These are phyloP conservation scores for Stephanodiscus minutulus DNA, from an alignment of 108 stramenopile species.

Conservation along the genomic window DNA sequence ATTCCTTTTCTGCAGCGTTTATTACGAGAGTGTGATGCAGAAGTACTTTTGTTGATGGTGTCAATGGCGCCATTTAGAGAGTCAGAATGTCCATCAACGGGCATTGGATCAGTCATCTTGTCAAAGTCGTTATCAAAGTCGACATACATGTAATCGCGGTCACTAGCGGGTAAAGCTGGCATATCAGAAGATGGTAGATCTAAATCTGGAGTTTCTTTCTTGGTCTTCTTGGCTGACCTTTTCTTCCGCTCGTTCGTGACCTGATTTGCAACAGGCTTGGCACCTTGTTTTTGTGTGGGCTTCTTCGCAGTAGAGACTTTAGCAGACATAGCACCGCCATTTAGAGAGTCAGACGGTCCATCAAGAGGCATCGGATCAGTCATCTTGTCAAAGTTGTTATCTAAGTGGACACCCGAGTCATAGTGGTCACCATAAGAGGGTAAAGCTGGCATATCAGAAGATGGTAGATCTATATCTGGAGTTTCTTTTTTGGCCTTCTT, in stretches of 20 bases:
- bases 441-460: conserved; percentile 2
- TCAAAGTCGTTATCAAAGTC: conserved; percentile 13
- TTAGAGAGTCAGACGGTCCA: conserved; percentile 6
- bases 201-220: no score
- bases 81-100: conserved; percentile 12
- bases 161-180: conserved; percentile 10
- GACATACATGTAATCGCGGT: conserved; percentile 3
- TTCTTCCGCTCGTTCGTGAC: no score
- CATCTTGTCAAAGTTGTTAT: conserved; percentile 3
- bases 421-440: background rate
- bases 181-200: background rate
- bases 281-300: background rate
- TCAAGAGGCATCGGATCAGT: background rate
- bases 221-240: no score
- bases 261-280: no score
- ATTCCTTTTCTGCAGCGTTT: background rate
- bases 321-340: background rate
- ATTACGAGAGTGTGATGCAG: background rate
- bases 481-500: no score
- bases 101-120: conserved; percentile 1
- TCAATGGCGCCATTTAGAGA: background rate
- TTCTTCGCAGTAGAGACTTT: background rate
- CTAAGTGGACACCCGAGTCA: conserved; percentile 9
- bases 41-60: background rate
- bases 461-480: no score